Percentiles rank a stretch among this genome's conserved stretches.
Conservation (phyloP, 352 stramenopile species). For the Globisporangium echinulatum region DNA sequence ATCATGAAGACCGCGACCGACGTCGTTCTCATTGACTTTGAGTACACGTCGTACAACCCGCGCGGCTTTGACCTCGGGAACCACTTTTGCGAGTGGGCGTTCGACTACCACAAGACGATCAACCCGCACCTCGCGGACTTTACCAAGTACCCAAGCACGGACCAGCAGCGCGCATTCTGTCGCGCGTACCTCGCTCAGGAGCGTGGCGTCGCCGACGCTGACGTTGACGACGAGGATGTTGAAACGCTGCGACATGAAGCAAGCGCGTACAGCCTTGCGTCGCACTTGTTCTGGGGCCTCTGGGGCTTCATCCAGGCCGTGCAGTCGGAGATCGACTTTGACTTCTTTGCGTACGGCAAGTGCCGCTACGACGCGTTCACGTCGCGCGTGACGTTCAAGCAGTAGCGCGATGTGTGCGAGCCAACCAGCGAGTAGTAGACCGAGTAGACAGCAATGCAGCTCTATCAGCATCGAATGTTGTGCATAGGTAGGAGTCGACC, state of each 20-base stretch:
- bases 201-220: constrained; percentile 21
- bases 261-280: constrained; percentile 81
- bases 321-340: constrained; percentile 90
- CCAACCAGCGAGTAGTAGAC: no score
- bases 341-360: constrained; percentile 84
- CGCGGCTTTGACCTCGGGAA: constrained; percentile 90
- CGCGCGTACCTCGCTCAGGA: constrained; percentile 57
- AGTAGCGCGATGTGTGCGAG: constrained; percentile 15
- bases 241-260: constrained; percentile 57
- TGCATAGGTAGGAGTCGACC: no score
- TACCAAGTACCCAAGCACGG: constrained; percentile 52
- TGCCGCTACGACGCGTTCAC: constrained; percentile 72
- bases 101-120: constrained; percentile 80
- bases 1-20: constrained; percentile 71
- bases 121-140: constrained; percentile 75
- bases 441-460: no score
- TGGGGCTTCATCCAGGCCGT: constrained; percentile 89
- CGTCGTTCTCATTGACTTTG: constrained; percentile 91
- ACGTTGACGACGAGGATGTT: constrained; percentile 47
- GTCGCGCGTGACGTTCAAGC: constrained; percentile 41
- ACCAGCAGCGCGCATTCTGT: constrained; percentile 68
- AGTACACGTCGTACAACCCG: constrained; percentile 91
- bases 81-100: constrained; percentile 89
- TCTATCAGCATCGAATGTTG: no score
- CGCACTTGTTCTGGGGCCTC: constrained; percentile 87